Evolutionary conservation across 495 filamentous ascomycete species (phyloP), one percentile per base, ranked within the genome.

Genomic region (Xanthoparmelia taractica): DNA sequence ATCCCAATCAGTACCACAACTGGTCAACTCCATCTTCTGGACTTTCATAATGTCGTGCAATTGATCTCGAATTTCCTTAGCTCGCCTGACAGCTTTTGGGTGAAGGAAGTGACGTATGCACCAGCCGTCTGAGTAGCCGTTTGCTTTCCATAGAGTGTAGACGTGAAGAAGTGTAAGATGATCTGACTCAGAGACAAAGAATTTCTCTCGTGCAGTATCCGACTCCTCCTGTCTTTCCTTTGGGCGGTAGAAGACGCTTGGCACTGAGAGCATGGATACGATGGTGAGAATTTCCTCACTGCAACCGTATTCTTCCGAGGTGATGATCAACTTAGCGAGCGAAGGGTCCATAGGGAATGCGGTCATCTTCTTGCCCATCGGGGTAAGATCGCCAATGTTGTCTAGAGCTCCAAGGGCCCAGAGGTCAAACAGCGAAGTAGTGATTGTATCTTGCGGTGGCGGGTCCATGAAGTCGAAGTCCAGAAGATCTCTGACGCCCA

Each of bases 381-480:
- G 77, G 0, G 95, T 99, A 27, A 99, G 80, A 61, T 96, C 91
- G 36, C 95, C 95, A 10, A 99, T 82, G 70, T 97, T 96, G 68
- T 95, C 88, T 29, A 99, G 74, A 3, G 95, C 95, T 4, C 95
- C 95, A 15, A 99, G 80, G 0, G 95, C 92, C 95, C 95, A 99
- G 17, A 99, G 84, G 69, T 99, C 95, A 78, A 97, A 99, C 4
- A 99, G 82, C 1, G 91, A 96, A 0, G 95, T 99, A 12, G 90
- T 91, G 68, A 99, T 99, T 8, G 92, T 96, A 65, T 99, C 95
- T 74, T 99, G 95, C 0, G 95, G 94, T 10, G 95, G 95, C 0
- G 95, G 94, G 67, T 99, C 95, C 92, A 99, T 96, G 69, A 99
- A 99, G 71, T 97, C 92, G 68, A 99, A 99, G 68, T 99, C 95